phyloP scores from a whole-genome alignment of 1,284 basidiomycete species.

The Cystobasidium slooffiae region DNA sequence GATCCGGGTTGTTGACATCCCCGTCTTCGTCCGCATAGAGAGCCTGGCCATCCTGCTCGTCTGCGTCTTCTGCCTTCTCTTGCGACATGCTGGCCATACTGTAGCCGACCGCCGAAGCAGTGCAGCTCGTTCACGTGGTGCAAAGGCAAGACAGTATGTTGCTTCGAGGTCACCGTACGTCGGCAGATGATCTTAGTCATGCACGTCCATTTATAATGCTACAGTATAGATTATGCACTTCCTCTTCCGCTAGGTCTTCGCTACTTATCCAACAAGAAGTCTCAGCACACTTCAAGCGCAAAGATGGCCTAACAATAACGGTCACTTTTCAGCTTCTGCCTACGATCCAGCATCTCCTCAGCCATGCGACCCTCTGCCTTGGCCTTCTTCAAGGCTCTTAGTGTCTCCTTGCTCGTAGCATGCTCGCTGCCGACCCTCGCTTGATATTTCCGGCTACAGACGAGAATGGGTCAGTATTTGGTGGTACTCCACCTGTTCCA shows the following conservation, averaged over 20 bases:
- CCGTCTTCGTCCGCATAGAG: constrained; percentile 41
- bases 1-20: constrained; percentile 27
- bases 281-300: too few relatives aligned
- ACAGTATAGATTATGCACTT: too few relatives aligned
- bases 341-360: constrained; percentile 84
- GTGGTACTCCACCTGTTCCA: neutral
- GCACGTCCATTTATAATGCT: too few relatives aligned
- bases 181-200: too few relatives aligned
- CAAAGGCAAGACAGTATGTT: neutral
- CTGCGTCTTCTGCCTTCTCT: constrained; percentile 4
- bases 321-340: constrained; percentile 80
- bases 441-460: constrained; percentile 73
- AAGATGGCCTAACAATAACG: constrained; percentile 23
- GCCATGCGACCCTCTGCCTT: constrained; percentile 83
- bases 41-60: constrained; percentile 18
- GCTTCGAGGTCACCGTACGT: too few relatives aligned
- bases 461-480: neutral
- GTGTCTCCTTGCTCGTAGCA: constrained; percentile 70
- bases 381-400: constrained; percentile 80
- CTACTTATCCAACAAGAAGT: too few relatives aligned
- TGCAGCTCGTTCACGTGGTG: neutral
- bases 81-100: neutral
- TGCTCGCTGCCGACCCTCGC: constrained; percentile 83
- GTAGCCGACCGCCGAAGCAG: neutral
- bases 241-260: too few relatives aligned